phyloP scores from a whole-genome alignment of 495 filamentous ascomycete genomes.

The Trichoderma virens region DNA sequence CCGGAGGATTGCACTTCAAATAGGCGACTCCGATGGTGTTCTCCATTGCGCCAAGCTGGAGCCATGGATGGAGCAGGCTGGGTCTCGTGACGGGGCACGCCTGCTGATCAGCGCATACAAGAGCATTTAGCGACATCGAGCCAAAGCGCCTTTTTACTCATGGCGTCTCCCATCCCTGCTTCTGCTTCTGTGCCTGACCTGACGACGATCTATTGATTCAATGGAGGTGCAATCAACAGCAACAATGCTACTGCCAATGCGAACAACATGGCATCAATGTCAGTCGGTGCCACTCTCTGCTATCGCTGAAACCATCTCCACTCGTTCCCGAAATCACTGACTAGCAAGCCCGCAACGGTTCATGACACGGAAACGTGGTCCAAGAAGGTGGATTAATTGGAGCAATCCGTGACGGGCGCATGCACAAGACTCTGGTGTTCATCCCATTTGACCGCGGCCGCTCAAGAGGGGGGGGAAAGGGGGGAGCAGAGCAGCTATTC shows the following conservation, averaged over 20 bases:
- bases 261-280: no score
- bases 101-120: slow-evolving; percentile 6
- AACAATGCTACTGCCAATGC: no score
- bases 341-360: neutral
- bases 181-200: neutral
- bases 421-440: neutral
- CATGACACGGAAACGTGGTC: neutral
- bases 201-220: neutral
- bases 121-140: neutral
- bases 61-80: neutral
- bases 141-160: neutral
- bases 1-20: no score
- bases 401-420: neutral
- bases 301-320: neutral
- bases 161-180: neutral
- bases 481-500: neutral
- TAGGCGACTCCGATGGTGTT: neutral
- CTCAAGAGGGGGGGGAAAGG: neutral
- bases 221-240: no score
- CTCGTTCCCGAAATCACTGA: neutral
- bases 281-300: neutral
- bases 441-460: neutral
- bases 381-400: neutral
- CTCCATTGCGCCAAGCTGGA: neutral
- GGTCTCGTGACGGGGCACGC: slow-evolving; percentile 4